Conservation (phyloP, 768 basidiomycete genomes). For the Crassisporium funariophilum region DNA sequence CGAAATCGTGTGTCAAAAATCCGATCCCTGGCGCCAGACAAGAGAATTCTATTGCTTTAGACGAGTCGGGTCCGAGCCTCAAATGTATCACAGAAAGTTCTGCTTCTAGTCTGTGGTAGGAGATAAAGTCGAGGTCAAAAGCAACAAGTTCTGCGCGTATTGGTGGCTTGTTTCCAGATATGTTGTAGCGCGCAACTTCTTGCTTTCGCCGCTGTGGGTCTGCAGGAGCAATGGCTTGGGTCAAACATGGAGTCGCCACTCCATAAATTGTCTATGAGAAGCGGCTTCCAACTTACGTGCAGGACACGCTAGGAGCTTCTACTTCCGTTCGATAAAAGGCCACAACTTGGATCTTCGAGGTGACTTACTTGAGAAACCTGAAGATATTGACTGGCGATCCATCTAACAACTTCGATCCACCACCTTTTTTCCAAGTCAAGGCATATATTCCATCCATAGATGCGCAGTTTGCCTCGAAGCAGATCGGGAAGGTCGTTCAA, state of each 20-base stretch:
- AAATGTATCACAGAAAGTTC: slow-evolving; percentile 25
- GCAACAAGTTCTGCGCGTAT: neutral
- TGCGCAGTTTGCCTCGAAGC: slow-evolving; percentile 30
- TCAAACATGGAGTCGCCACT: too few species aligned
- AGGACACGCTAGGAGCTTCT: too few species aligned
- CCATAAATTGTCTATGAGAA: too few species aligned
- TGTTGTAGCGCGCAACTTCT: too few species aligned
- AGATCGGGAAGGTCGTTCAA: slow-evolving; percentile 39
- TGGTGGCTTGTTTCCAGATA: too few species aligned
- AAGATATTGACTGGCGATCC: slow-evolving; percentile 33
- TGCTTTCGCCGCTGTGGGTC: too few species aligned
- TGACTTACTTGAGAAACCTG: slow-evolving; percentile 4
- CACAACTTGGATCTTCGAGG: too few species aligned
- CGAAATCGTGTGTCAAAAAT: slow-evolving; percentile 36
- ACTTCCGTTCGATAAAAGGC: too few species aligned
- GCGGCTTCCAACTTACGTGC: too few species aligned
- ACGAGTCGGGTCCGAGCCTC: slow-evolving; percentile 17
- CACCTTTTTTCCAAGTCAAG: slow-evolving; percentile 33
- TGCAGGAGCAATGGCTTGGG: too few species aligned
- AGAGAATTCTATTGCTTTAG: slow-evolving; percentile 33
- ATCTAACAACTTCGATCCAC: slow-evolving; percentile 37
- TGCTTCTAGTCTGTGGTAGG: slow-evolving; percentile 24
- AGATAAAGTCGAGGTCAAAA: slow-evolving; percentile 15
- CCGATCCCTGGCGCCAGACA: slow-evolving; percentile 38
- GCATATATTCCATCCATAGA: slow-evolving; percentile 41